Evolutionary conservation across 371 early-diverging fungal genomes (phyloP).

Genomic region (Syncephalis plumigaleata): DNA sequence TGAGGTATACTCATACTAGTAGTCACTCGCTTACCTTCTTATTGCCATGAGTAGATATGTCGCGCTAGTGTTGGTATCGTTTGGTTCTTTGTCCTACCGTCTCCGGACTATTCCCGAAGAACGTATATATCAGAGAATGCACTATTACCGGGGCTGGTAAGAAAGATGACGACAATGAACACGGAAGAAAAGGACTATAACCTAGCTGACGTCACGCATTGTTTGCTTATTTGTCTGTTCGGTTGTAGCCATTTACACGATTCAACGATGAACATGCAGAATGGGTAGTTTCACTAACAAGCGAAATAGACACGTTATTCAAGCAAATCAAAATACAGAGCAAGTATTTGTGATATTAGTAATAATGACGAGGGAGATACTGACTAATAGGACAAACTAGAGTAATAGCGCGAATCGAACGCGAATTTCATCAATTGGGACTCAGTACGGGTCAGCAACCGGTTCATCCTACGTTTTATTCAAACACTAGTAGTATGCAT

Average conservation of each 20-base stretch:
- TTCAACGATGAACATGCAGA: conserved; percentile 5
- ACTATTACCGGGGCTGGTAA: conserved; percentile 8
- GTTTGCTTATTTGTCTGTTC: not conserved
- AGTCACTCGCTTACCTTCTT: not conserved
- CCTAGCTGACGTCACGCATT: too few species aligned
- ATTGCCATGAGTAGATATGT: conserved; percentile 2
- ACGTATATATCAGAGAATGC: conserved; percentile 11
- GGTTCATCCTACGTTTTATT: not conserved
- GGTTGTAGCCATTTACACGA: not conserved
- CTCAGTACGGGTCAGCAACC: conserved; percentile 6
- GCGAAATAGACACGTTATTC: conserved; percentile 1
- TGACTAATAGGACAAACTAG: not conserved
- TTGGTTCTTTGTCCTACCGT: conserved; percentile 8
- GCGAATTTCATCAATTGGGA: conserved; percentile 4
- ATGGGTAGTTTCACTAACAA: conserved; percentile 3
- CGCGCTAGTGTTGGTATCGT: conserved; percentile 4
- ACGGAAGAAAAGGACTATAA: not conserved
- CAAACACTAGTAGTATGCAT: not conserved
- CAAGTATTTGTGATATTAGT: not conserved
- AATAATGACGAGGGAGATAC: not conserved
- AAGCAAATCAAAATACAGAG: conserved; percentile 2
- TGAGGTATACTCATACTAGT: too few species aligned
- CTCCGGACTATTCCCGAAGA: conserved; percentile 2
- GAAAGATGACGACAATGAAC: not conserved
- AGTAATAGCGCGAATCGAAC: not conserved